Conservation (phyloP, 129 eudicot species). For the Helichrysum umbraculigerum region DNA sequence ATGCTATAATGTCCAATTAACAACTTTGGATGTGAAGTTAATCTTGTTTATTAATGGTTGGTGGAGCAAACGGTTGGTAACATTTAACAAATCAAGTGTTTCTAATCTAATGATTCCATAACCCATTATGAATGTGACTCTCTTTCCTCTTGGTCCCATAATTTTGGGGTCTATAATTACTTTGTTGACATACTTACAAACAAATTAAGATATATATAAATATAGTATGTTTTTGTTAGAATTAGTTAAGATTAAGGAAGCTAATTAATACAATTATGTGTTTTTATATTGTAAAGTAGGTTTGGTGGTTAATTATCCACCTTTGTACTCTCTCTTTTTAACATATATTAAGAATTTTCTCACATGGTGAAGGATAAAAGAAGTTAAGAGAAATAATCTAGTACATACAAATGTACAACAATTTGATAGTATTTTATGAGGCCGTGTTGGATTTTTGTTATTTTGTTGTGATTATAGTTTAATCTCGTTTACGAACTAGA, state of each 20-base stretch:
- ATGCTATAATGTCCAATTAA: conserved; percentile 22
- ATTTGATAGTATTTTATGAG: background rate
- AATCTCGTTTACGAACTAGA: background rate
- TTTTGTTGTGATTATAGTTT: no score
- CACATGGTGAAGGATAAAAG: background rate
- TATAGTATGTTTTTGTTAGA: background rate
- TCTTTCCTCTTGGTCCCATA: conserved; percentile 2
- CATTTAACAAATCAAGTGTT: background rate
- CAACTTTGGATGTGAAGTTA: conserved; percentile 34
- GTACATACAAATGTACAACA: background rate
- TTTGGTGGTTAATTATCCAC: background rate
- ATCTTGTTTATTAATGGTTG: conserved; percentile 15
- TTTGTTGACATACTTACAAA: conserved; percentile 1
- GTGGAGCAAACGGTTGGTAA: background rate
- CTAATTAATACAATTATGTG: background rate
- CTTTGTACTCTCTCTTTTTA: background rate
- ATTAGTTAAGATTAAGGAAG: background rate
- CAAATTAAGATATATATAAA: background rate
- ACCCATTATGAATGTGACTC: background rate
- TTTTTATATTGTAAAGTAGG: background rate
- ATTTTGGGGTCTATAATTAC: background rate
- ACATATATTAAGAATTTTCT: background rate
- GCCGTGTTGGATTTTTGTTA: background rate
- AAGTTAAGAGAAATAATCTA: background rate
- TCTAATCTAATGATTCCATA: background rate